A percentile compares a stretch with the other conserved stretches of the same genome.
phyloP scores from a whole-genome alignment of 257 asterid species.

The Solanum paucissectum region DNA sequence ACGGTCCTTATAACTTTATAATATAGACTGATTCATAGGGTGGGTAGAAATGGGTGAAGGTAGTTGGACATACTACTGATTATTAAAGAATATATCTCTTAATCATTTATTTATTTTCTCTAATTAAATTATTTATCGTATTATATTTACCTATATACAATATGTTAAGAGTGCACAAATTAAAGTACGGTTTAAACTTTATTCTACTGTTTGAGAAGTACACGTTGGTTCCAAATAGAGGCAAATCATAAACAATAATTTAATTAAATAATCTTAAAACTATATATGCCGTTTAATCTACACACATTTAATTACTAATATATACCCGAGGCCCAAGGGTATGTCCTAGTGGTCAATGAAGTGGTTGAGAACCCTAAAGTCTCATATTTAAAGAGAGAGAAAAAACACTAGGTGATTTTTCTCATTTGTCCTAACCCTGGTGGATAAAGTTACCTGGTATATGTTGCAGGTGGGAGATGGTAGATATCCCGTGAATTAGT shows the following conservation, averaged over 20 bases:
- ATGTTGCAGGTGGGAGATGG: too few relatives aligned
- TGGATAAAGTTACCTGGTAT: too few relatives aligned
- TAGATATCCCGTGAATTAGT: too few relatives aligned
- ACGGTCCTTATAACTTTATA: too few relatives aligned
- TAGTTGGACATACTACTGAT: conserved; percentile 44
- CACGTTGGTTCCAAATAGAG: neutral
- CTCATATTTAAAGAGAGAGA: too few relatives aligned
- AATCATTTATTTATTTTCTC: neutral
- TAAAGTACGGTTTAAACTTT: neutral
- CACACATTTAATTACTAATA: neutral
- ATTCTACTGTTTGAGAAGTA: neutral
- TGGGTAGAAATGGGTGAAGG: conserved; percentile 79
- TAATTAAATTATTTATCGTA: neutral
- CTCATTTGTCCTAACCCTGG: too few relatives aligned
- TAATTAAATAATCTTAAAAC: neutral
- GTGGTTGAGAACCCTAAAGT: too few relatives aligned
- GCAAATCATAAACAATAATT: neutral
- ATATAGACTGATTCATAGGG: conserved; percentile 20
- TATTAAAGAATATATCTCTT: neutral
- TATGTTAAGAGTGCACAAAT: neutral
- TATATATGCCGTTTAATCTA: neutral
- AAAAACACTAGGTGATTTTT: too few relatives aligned
- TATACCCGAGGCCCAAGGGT: too few relatives aligned
- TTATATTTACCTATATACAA: neutral
- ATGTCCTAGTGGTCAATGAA: too few relatives aligned